Percentiles rank a stretch among this genome's conserved stretches.
These are phyloP conservation scores for Penicillium atrosanguineum DNA, from an alignment of 495 filamentous ascomycete species.

Conservation along the genomic window DNA sequence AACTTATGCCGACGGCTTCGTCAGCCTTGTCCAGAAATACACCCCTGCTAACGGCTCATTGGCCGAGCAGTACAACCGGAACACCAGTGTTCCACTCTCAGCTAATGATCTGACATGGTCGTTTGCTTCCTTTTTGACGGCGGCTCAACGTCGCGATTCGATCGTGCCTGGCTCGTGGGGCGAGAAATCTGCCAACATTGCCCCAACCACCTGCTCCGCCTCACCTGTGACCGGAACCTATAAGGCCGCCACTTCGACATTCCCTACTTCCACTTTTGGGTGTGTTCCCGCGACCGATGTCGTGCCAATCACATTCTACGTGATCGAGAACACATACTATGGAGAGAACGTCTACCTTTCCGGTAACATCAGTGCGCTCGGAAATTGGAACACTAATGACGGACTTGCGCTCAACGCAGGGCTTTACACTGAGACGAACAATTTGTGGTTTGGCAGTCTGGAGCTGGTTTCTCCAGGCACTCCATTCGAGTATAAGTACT, in stretches of 20 bases:
- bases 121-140: conserved; percentile 44
- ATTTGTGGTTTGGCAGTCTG: conserved; percentile 12
- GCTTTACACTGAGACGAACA: conserved; percentile 7
- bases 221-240: conserved; percentile 21
- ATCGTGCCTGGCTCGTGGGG: conserved; percentile 22
- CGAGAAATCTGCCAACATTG: conserved; percentile 13
- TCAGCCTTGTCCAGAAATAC: conserved; percentile 31
- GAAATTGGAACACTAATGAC: conserved; percentile 3
- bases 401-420: conserved; percentile 5
- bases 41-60: conserved; percentile 47
- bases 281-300: conserved; percentile 7
- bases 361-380: conserved; percentile 6
- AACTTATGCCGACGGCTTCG: conserved; percentile 55
- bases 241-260: conserved; percentile 11
- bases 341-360: conserved; percentile 10
- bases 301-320: conserved; percentile 9
- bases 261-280: conserved; percentile 2
- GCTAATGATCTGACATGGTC: conserved; percentile 49
- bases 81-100: conserved; percentile 46
- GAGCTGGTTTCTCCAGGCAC: conserved; percentile 7
- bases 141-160: conserved; percentile 15
- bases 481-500: conserved; percentile 14
- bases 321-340: conserved; percentile 12
- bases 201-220: conserved; percentile 20
- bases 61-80: conserved; percentile 55